Evolutionary conservation across 2,329 filamentous ascomycete genomes (phyloP).

Genomic region (Coleophoma eucalyptorum): DNA sequence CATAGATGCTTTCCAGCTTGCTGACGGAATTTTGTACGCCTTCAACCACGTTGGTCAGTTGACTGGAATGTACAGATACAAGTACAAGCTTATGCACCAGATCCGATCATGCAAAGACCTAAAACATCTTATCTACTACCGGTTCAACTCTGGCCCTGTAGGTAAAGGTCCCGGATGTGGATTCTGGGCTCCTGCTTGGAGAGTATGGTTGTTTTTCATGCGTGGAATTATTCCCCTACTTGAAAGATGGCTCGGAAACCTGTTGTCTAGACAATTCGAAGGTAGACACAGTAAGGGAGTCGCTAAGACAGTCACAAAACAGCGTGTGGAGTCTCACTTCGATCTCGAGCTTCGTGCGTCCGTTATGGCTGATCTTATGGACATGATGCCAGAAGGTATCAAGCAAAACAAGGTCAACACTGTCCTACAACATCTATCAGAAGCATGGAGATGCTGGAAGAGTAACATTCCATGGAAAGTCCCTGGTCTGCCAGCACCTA

Average conservation of each 20-base stretch:
- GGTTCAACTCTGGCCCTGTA: constrained; percentile 94
- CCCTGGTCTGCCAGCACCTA: constrained; percentile 89
- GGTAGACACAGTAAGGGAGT: constrained; percentile 98
- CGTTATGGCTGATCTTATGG: constrained; percentile 98
- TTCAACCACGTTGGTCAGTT: constrained; percentile 99
- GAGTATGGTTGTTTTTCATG: constrained; percentile 99
- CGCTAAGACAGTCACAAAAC: constrained; percentile 98
- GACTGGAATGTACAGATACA: constrained; percentile 99
- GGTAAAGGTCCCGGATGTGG: constrained; percentile 97
- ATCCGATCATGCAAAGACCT: constrained; percentile 98
- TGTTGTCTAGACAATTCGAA: constrained; percentile 96
- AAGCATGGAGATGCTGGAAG: constrained; percentile 99
- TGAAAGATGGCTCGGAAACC: constrained; percentile 94
- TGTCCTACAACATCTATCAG: constrained; percentile 92
- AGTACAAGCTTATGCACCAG: constrained; percentile 99
- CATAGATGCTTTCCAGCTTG: constrained; percentile 97
- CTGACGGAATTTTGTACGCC: constrained; percentile 97
- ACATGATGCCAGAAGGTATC: constrained; percentile 99
- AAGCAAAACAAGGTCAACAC: constrained; percentile 99
- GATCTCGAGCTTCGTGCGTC: constrained; percentile 95
- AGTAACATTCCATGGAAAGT: constrained; percentile 99
- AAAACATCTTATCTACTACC: constrained; percentile 98
- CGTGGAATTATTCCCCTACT: constrained; percentile 94
- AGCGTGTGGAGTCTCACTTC: constrained; percentile 97
- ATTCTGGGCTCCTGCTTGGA: constrained; percentile 98